Evolutionary conservation across 768 basidiomycete species (phyloP), one percentile per base, ranked within the genome.

Genomic region (Lactarius sanguifluus): DNA sequence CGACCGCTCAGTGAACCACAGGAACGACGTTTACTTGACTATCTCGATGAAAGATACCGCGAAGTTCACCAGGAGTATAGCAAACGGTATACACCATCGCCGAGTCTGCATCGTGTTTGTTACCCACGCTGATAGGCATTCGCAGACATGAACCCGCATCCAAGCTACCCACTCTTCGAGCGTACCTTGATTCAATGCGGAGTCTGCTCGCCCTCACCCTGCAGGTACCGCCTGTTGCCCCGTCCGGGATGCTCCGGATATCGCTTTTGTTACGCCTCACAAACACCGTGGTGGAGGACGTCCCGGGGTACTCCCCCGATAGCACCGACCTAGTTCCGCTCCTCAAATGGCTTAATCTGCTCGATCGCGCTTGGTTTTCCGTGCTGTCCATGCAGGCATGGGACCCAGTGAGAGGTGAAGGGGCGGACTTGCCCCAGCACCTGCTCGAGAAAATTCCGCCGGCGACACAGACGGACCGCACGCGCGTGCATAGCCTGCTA

Each of bases 361-460:
- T 93, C 43, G 91, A 93, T 75, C 81, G 85, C 59, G 89, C 85
- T 0, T 93, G 91, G 91, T 69, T 85, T 16, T 81, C 84, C 20
- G 87, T 89, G 2, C 79, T 93, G 34, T 81, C 81, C 45, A 77
- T 78, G 6, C 86, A 90, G 71, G 79, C 82, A 2, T 93, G 91
- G 91, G 85, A 91, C 69, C 80, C 87, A 1, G 76, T 73, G 4
- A 70, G 73, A 6, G 78, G 79, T 5, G 69, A 73, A 5, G 84
- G 77, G 23, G 70, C 76, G n/a, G 77, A 84, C 62, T 73, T 83
- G 38, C 69, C 78, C 5, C 61, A 84, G 3, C 79, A 82, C n/a
- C 76, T 76, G 18, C 77, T 75, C 32, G 76, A 74, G 54, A 75
- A 75, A 34, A 69, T 76, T 6, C 67, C 84, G 5, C 82, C 83